A percentile compares a stretch with the other conserved stretches of the same genome.
Evolutionary conservation across 306 rosid genomes (phyloP).

Genomic region (Lathyrus oleraceus): DNA sequence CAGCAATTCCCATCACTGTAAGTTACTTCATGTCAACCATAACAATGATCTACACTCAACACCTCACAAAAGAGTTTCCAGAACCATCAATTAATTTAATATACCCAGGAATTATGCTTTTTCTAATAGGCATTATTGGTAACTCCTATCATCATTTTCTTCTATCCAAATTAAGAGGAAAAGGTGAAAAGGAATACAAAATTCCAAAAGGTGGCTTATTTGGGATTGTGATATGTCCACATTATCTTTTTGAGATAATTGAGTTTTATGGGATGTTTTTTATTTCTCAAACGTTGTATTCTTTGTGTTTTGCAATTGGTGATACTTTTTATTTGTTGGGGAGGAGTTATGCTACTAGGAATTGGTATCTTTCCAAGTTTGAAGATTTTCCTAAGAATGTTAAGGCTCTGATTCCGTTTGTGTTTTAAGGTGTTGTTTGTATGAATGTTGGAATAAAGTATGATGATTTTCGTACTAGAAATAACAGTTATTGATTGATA

Average conservation of each 20-base stretch:
- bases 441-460: too few relatives aligned
- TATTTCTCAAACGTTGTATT: conserved; percentile 64
- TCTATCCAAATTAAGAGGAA: conserved; percentile 57
- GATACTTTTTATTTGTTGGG: conserved; percentile 59
- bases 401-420: conserved; percentile 69
- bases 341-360: conserved; percentile 70
- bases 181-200: conserved; percentile 65
- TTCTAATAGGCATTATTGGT: conserved; percentile 61
- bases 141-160: conserved; percentile 78
- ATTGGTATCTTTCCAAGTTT: conserved; percentile 78
- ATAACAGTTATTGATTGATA: too few relatives aligned
- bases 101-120: conserved; percentile 52
- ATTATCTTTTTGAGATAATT: conserved; percentile 73
- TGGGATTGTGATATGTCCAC: conserved; percentile 70
- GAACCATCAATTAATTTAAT: conserved; percentile 56
- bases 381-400: conserved; percentile 63
- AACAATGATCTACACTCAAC: conserved; percentile 61
- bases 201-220: conserved; percentile 84
- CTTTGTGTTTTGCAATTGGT: conserved; percentile 50
- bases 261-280: conserved; percentile 56
- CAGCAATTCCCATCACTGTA: conserved; percentile 48
- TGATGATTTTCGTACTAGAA: too few relatives aligned
- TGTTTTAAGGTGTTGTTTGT: conserved; percentile 36
- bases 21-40: conserved; percentile 52
- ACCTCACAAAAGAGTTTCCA: conserved; percentile 50